These are phyloP conservation scores for Lepiota brunneoincarnata DNA, from an alignment of 768 basidiomycete species.

Conservation along the genomic window DNA sequence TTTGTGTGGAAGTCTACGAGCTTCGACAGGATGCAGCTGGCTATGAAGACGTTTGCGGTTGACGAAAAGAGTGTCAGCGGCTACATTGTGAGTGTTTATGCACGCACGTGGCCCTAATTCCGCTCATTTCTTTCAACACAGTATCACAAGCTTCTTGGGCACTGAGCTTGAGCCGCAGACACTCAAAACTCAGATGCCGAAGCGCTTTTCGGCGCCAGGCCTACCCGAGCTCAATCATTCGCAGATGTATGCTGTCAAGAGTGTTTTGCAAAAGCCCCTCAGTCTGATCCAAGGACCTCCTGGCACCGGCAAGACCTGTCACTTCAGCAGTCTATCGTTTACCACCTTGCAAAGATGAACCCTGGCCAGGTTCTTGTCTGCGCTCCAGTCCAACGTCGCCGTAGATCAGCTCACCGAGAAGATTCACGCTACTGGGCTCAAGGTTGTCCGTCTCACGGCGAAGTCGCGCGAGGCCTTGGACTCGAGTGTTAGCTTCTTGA, in stretches of 20 bases:
- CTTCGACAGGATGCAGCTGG: slow-evolving; percentile 98
- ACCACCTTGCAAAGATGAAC: slow-evolving; percentile 99
- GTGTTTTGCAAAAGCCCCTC: slow-evolving; percentile 95
- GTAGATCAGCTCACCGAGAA: slow-evolving; percentile 99
- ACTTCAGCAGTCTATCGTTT: slow-evolving; percentile 98
- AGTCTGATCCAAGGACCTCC: slow-evolving; percentile 98
- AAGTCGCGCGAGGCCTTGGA: slow-evolving; percentile 98
- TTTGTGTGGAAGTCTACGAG: slow-evolving; percentile 99
- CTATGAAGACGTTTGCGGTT: slow-evolving; percentile 99
- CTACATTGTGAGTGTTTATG: slow-evolving; percentile 75
- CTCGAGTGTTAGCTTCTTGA: slow-evolving; percentile 92
- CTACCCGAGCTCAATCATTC: slow-evolving; percentile 98
- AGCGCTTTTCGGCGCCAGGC: slow-evolving; percentile 95
- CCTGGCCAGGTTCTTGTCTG: slow-evolving; percentile 98
- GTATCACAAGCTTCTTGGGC: slow-evolving; percentile 98
- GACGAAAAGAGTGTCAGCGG: slow-evolving; percentile 99
- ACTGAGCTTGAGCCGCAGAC: slow-evolving; percentile 96
- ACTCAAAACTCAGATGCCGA: slow-evolving; percentile 90
- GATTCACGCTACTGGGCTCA: slow-evolving; percentile 97
- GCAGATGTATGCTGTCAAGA: slow-evolving; percentile 99
- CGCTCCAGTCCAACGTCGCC: slow-evolving; percentile 97
- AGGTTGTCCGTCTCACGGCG: slow-evolving; percentile 96
- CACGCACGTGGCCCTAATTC: background rate
- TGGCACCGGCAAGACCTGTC: slow-evolving; percentile 97
- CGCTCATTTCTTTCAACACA: slow-evolving; percentile 27